Evolutionary conservation across 2,329 filamentous ascomycete species (phyloP).

Genomic region (Aspergillus fischeri): DNA sequence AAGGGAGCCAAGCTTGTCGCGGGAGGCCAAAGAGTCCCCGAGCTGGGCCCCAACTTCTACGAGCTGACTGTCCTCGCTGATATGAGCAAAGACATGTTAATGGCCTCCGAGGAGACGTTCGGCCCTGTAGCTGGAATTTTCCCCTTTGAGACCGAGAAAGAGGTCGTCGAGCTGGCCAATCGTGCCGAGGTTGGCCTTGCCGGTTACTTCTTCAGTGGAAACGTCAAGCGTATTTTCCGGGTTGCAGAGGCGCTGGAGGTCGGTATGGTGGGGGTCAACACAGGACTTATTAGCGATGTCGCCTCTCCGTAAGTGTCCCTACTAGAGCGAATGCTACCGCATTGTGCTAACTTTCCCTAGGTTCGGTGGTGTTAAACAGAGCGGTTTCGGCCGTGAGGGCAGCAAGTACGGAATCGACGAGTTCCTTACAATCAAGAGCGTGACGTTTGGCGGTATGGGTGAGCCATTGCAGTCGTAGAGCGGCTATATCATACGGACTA

Average conservation of each 20-base stretch:
- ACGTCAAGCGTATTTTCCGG: conserved; percentile 56
- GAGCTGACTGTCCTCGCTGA: conserved; percentile 83
- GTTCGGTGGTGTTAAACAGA: conserved; percentile 83
- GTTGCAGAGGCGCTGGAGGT: conserved; percentile 56
- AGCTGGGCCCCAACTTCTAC: conserved; percentile 82
- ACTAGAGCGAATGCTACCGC: neutral
- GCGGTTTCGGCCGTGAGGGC: conserved; percentile 75
- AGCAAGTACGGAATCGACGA: conserved; percentile 73
- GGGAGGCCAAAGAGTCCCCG: conserved; percentile 69
- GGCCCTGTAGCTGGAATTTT: conserved; percentile 90
- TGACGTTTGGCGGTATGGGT: conserved; percentile 61
- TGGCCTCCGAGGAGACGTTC: conserved; percentile 89
- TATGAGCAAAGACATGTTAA: conserved; percentile 79
- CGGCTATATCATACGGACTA: neutral
- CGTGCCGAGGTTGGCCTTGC: conserved; percentile 79
- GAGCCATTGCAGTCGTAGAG: conserved; percentile 49
- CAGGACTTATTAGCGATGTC: conserved; percentile 57
- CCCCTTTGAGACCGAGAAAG: conserved; percentile 80
- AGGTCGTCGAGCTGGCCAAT: conserved; percentile 83
- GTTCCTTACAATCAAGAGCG: conserved; percentile 69
- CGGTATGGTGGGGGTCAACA: conserved; percentile 63
- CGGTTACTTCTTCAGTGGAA: conserved; percentile 82
- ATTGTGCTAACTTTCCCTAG: conserved; percentile 25
- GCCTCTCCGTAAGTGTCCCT: conserved; percentile 43
- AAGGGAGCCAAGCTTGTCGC: conserved; percentile 73